Evolutionary conservation across 257 asterid genomes (phyloP).

Genomic region (Solanum medicagineum): DNA sequence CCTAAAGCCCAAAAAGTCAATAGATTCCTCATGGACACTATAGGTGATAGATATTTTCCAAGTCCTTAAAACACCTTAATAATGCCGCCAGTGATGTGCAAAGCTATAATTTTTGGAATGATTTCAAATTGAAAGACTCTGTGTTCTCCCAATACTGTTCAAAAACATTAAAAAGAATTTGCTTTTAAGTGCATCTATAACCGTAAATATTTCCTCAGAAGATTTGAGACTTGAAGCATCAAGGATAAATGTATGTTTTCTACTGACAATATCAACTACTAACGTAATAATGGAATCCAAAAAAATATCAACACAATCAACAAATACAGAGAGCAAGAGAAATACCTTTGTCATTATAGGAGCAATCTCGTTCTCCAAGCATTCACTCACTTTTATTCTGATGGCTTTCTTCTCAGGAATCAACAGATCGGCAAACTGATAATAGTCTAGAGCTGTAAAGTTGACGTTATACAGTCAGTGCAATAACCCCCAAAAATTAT

Average conservation of each 20-base stretch:
- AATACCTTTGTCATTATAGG: constrained; percentile 61
- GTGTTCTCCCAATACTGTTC: constrained; percentile 96
- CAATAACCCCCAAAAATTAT: background rate
- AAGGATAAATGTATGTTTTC: background rate
- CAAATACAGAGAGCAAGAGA: background rate
- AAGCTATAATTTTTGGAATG: constrained; percentile 70
- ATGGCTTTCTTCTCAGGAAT: constrained; percentile 51
- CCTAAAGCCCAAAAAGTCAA: constrained; percentile 27
- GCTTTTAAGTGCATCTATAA: background rate
- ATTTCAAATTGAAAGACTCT: constrained; percentile 82
- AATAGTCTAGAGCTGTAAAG: constrained; percentile 52
- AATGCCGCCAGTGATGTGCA: constrained; percentile 71
- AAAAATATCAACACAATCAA: background rate
- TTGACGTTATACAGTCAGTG: background rate
- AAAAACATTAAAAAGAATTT: background rate
- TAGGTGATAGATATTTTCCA: background rate
- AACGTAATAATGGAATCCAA: background rate
- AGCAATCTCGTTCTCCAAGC: constrained; percentile 67
- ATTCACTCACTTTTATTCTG: constrained; percentile 41
- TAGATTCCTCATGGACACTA: background rate
- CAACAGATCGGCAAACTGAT: constrained; percentile 49
- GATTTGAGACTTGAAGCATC: background rate
- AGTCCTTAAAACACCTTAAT: constrained; percentile 45
- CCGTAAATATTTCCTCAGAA: background rate
- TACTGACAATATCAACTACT: background rate